Evolutionary conservation across 495 filamentous ascomycete genomes (phyloP).

Genomic region (Hypoxylon cercidicola): DNA sequence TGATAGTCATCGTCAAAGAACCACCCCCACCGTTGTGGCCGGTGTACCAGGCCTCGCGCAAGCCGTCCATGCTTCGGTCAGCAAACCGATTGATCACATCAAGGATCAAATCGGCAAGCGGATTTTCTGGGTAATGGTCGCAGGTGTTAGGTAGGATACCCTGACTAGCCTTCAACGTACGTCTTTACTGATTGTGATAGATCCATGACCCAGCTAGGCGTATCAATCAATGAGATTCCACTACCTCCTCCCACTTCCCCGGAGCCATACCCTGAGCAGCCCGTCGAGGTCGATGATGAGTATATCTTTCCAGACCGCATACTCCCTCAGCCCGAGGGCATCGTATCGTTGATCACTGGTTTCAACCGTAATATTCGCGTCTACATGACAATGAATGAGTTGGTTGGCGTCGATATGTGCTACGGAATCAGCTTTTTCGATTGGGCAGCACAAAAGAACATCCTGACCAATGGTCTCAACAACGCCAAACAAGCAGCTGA

Average conservation of each 20-base stretch:
- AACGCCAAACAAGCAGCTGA: constrained; percentile 69
- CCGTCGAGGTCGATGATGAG: constrained; percentile 81
- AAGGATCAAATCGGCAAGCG: constrained; percentile 80
- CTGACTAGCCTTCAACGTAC: not conserved
- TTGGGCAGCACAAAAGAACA: constrained; percentile 74
- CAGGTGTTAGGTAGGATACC: constrained; percentile 65
- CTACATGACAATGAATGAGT: constrained; percentile 73
- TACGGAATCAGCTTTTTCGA: constrained; percentile 76
- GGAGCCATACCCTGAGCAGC: constrained; percentile 82
- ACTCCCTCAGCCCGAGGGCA: constrained; percentile 68
- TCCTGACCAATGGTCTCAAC: constrained; percentile 69
- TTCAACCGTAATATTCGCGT: constrained; percentile 82
- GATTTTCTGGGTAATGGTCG: constrained; percentile 80
- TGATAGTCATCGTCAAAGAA: constrained; percentile 47
- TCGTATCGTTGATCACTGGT: constrained; percentile 71
- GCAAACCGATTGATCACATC: constrained; percentile 68
- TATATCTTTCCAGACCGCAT: constrained; percentile 73
- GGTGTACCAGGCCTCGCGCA: constrained; percentile 14
- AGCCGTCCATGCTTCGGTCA: constrained; percentile 41
- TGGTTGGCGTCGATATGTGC: constrained; percentile 76
- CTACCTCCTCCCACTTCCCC: constrained; percentile 76
- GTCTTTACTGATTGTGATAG: constrained; percentile 44
- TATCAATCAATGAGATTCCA: constrained; percentile 68
- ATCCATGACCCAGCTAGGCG: constrained; percentile 76
- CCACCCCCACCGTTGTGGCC: constrained; percentile 1